Conservation (phyloP, 768 basidiomycete genomes). For the Paxillus ammoniavirescens region DNA sequence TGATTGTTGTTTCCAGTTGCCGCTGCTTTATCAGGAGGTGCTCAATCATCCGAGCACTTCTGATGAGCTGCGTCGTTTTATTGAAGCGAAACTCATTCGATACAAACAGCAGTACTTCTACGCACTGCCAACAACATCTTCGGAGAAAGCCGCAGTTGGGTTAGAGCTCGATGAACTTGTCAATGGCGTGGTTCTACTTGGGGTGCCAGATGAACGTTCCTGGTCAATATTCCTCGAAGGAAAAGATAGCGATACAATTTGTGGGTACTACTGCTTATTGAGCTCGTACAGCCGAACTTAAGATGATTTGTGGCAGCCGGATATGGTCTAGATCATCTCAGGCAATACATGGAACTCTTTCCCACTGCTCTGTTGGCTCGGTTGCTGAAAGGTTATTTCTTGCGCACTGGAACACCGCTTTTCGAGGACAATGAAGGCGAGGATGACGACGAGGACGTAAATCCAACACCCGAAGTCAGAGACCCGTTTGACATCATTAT, state of each 20-base stretch:
- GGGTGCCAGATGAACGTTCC: constrained; percentile 74
- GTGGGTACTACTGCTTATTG: constrained; percentile 41
- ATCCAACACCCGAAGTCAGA: constrained; percentile 27
- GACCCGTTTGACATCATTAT: constrained; percentile 62
- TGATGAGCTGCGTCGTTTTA: constrained; percentile 74
- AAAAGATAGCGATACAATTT: constrained; percentile 61
- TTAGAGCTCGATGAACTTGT: constrained; percentile 70
- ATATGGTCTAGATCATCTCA: constrained; percentile 57
- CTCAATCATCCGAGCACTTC: constrained; percentile 76
- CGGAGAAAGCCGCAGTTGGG: constrained; percentile 48
- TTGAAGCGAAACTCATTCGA: constrained; percentile 73
- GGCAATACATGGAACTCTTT: constrained; percentile 63
- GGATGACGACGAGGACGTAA: constrained; percentile 12
- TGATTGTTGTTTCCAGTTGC: constrained; percentile 48
- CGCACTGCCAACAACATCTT: constrained; percentile 48
- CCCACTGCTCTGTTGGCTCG: constrained; percentile 54
- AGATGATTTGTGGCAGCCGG: constrained; percentile 41
- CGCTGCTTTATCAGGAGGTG: constrained; percentile 72
- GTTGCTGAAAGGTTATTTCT: constrained; percentile 67
- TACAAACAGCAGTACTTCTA: constrained; percentile 62
- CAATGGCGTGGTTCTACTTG: constrained; percentile 71
- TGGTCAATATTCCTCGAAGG: constrained; percentile 81
- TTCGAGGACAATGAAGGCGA: constrained; percentile 37
- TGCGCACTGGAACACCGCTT: constrained; percentile 50
- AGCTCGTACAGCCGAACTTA: neutral